A percentile compares a stretch with the other conserved stretches of the same genome.
phyloP scores from a whole-genome alignment of 1,139 yeast genomes.

The Suzukiozyma palmioleophila region DNA sequence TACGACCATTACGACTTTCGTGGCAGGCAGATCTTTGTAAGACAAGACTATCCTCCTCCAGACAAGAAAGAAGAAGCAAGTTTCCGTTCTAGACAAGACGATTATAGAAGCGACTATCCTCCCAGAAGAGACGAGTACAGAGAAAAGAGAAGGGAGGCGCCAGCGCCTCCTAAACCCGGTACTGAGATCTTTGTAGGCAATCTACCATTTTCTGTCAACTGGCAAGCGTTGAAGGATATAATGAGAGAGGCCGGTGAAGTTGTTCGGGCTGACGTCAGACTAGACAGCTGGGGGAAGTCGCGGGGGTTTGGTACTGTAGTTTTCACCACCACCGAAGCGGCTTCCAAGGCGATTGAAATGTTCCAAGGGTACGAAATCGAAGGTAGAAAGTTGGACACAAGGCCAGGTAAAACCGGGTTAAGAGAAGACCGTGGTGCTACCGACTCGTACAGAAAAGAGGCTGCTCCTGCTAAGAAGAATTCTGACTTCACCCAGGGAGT shows the following conservation, averaged over 20 bases:
- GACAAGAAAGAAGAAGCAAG: conserved; percentile 26
- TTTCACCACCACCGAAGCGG: conserved; percentile 56
- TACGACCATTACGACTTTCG: conserved; percentile 63
- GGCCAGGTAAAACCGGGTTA: conserved; percentile 48
- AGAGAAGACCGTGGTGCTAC: conserved; percentile 9
- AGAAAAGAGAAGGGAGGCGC: conserved; percentile 14
- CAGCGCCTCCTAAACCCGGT: conserved; percentile 35
- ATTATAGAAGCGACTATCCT: conserved; percentile 8
- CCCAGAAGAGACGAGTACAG: conserved; percentile 7
- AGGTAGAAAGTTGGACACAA: conserved; percentile 66
- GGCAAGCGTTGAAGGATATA: conserved; percentile 85
- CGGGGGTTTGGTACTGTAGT: conserved; percentile 83
- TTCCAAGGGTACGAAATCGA: conserved; percentile 65
- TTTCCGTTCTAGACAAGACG: conserved; percentile 10
- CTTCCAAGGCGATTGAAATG: conserved; percentile 54
- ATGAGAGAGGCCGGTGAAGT: conserved; percentile 77
- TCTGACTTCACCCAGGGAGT: conserved; percentile 63
- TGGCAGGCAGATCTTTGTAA: conserved; percentile 84
- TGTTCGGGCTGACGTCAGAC: conserved; percentile 73
- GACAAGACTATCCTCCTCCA: conserved; percentile 87
- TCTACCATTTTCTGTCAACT: conserved; percentile 71
- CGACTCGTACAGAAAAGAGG: conserved; percentile 8
- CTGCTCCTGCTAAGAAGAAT: conserved; percentile 24
- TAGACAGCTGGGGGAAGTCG: conserved; percentile 69
- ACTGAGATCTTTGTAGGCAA: conserved; percentile 79